Percentiles rank a stretch among this genome's conserved stretches.
Evolutionary conservation across 108 stramenopile genomes (phyloP).

Genomic region (Asterionellopsis glacialis): DNA sequence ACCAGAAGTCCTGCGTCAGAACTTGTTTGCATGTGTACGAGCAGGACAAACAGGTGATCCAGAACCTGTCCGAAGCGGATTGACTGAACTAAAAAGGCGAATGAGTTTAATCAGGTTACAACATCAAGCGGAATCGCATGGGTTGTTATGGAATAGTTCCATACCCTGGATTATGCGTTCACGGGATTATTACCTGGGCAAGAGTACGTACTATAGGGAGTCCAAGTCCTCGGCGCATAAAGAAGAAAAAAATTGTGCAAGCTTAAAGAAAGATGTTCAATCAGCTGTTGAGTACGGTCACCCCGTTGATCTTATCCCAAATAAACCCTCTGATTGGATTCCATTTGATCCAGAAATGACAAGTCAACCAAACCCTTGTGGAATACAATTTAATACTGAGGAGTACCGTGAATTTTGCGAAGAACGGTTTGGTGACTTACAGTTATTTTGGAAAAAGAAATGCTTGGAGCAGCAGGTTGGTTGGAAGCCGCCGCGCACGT

Average conservation of each 20-base stretch:
- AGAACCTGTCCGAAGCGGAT: conserved; percentile 51
- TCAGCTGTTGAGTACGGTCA: conserved; percentile 18
- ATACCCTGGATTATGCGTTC: conserved; percentile 49
- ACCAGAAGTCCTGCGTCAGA: conserved; percentile 35
- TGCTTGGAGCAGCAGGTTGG: too few relatives aligned
- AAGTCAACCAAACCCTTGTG: conserved; percentile 23
- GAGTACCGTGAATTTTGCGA: conserved; percentile 34
- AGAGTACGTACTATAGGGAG: background rate
- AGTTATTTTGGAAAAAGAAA: too few relatives aligned
- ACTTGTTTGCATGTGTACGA: conserved; percentile 44
- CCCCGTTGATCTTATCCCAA: conserved; percentile 62
- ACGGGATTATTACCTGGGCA: conserved; percentile 11
- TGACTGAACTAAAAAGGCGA: conserved; percentile 39
- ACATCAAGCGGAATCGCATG: conserved; percentile 64
- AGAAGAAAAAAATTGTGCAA: background rate
- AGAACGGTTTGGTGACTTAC: background rate
- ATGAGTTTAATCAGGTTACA: conserved; percentile 56
- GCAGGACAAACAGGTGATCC: conserved; percentile 28
- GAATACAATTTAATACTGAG: conserved; percentile 32
- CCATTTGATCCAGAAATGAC: conserved; percentile 54
- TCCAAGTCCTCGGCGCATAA: background rate
- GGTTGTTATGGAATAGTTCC: conserved; percentile 36
- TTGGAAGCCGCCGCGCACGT: too few relatives aligned
- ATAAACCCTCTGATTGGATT: conserved; percentile 70
- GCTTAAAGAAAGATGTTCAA: too few relatives aligned